Base-by-base conservation (phyloP, 2,329 filamentous ascomycete genomes). In the Talaromyces sp. region DNA sequence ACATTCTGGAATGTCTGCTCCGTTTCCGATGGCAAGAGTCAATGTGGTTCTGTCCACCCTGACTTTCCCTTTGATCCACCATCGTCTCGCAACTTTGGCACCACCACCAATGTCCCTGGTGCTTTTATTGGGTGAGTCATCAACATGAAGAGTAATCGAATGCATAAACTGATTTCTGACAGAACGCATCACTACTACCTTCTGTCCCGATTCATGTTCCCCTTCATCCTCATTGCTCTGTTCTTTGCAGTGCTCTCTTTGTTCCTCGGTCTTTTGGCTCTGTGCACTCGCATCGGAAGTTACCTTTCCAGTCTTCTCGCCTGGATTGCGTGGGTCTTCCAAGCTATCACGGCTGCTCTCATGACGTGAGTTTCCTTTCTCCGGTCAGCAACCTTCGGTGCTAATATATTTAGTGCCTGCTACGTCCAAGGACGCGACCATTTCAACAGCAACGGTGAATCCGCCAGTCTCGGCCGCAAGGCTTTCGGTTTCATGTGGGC, bases 201-300 rank as follows among this genome's bases (percentile, higher is more conserved):
- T 78, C 83, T 95, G 73, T 96, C 92, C 80, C 86, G 93, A 44
- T 96, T 97, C 80, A 89, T 91, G 76, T 98, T 93, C 85, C 91
- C 93, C 40, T 95, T 96, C 77, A 90, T 90, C 80, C 81, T 98
- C 62, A 88, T 98, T 67, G 86, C 87, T 18, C 84, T 97, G 40
- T 87, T 96, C 81, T 95, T 96, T 75, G 85, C 73, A 52, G 76
- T 79, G 14, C 66, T 72, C 61, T 77, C 79, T 2, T 74, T 83
- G 16, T 72, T 82, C 64, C 75, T 76, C 31, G 80, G 82, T 8
- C 67, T 80, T 8, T 68, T 81, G 61, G 76, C 79, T 21, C 74
- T 83, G 44, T 86, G 83, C 72, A 80, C 81, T 4, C 80, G 83
- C 62, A 76, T 86, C 46, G 78, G 77, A 63, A 73, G 76, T 69